These are phyloP conservation scores for Trifolium repens DNA, from an alignment of 306 rosid genomes.

Conservation along the genomic window DNA sequence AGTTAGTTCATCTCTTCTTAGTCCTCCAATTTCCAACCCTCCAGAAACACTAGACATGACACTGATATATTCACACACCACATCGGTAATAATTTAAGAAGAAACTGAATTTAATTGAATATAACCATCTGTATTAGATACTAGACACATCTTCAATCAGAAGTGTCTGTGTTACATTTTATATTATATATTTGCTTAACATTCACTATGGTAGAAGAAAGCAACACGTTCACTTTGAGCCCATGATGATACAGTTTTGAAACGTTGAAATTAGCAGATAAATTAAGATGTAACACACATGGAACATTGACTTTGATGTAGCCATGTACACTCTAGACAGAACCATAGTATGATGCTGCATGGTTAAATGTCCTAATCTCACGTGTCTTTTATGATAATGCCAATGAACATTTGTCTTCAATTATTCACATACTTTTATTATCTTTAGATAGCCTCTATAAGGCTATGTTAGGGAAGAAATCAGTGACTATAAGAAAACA, in stretches of 20 bases:
- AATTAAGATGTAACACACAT: conserved; percentile 45
- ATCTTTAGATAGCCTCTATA: conserved; percentile 35
- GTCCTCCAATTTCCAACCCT: conserved; percentile 15
- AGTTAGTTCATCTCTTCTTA: background rate
- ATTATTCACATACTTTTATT: conserved; percentile 50
- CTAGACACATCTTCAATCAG: background rate
- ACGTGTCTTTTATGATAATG: conserved; percentile 42
- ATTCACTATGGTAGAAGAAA: conserved; percentile 39
- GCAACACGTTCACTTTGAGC: conserved; percentile 10
- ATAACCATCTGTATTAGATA: background rate
- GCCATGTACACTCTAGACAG: conserved; percentile 50
- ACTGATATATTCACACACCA: too few species aligned
- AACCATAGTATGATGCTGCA: conserved; percentile 42
- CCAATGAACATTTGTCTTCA: conserved; percentile 50
- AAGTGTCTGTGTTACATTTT: background rate
- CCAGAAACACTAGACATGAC: background rate
- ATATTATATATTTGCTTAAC: background rate
- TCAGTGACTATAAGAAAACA: conserved; percentile 46
- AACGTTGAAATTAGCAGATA: conserved; percentile 22
- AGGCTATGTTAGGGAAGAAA: conserved; percentile 35
- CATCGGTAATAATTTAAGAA: too few species aligned
- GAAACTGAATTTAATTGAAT: too few species aligned
- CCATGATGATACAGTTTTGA: background rate
- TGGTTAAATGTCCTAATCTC: conserved; percentile 51
- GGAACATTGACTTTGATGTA: conserved; percentile 42